Percentiles rank a stretch among this genome's conserved stretches.
Evolutionary conservation across 1,139 yeast species (phyloP).

Genomic region (Pichia sp.): DNA sequence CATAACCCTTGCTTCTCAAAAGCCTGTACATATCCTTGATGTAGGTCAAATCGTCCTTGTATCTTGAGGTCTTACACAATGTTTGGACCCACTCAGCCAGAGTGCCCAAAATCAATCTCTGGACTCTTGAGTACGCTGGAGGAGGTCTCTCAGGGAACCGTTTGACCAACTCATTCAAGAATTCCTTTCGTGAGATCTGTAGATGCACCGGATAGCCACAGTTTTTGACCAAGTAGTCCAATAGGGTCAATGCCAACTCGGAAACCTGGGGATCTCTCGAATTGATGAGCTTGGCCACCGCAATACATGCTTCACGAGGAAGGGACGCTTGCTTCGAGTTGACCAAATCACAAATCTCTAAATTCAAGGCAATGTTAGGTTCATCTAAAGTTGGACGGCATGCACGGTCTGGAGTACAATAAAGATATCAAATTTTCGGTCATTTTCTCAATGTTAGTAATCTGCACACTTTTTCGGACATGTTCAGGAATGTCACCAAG

Average conservation of each 20-base stretch:
- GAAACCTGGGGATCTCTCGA: constrained; percentile 78
- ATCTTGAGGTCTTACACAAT: constrained; percentile 81
- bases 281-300: constrained; percentile 78
- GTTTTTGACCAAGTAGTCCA: constrained; percentile 91
- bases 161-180: constrained; percentile 85
- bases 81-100: constrained; percentile 98
- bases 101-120: constrained; percentile 78
- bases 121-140: constrained; percentile 73
- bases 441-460: neutral
- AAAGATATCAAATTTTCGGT: neutral
- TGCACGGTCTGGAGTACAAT: constrained; percentile 51
- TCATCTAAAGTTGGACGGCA: constrained; percentile 80
- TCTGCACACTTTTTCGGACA: neutral
- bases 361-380: constrained; percentile 82
- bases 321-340: constrained; percentile 88
- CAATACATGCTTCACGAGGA: constrained; percentile 90
- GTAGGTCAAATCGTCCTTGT: constrained; percentile 87
- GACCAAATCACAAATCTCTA: constrained; percentile 90
- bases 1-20: constrained; percentile 79
- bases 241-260: constrained; percentile 52
- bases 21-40: constrained; percentile 95
- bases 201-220: constrained; percentile 97
- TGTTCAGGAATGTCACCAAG: neutral
- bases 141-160: constrained; percentile 96
- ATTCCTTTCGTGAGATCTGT: constrained; percentile 92